Conservation (phyloP, 1,284 basidiomycete species). For the Abortiporus biennis region DNA sequence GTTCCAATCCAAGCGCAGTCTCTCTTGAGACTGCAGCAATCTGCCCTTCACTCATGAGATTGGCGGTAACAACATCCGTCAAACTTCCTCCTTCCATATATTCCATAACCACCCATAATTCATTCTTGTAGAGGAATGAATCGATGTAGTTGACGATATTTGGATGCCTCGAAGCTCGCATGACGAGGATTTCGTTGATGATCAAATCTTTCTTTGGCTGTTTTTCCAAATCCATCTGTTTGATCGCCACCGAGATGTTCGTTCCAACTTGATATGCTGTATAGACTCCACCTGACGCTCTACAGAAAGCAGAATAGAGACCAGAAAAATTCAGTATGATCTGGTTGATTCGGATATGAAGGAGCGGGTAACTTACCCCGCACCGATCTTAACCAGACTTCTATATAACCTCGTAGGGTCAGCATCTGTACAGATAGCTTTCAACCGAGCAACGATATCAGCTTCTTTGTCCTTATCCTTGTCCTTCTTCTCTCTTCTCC, state of each 20-base stretch:
- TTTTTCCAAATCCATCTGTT: constrained; percentile 99
- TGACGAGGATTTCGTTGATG: constrained; percentile 99
- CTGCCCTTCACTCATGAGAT: constrained; percentile 93
- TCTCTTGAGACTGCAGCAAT: constrained; percentile 92
- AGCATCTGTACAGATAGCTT: constrained; percentile 94
- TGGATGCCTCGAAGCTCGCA: constrained; percentile 92
- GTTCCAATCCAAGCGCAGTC: constrained; percentile 86
- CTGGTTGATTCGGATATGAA: too few relatives aligned
- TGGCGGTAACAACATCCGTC: constrained; percentile 95
- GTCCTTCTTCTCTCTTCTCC: constrained; percentile 83
- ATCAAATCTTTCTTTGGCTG: constrained; percentile 99
- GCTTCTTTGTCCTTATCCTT: constrained; percentile 81
- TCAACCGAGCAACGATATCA: constrained; percentile 87
- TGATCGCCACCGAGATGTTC: constrained; percentile 94
- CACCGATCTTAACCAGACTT: constrained; percentile 94
- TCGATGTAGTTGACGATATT: constrained; percentile 99
- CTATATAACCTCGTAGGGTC: constrained; percentile 94
- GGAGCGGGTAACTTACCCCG: constrained; percentile 74
- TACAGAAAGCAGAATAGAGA: constrained; percentile 23
- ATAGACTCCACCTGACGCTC: constrained; percentile 96
- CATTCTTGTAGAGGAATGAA: constrained; percentile 95
- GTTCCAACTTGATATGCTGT: constrained; percentile 96
- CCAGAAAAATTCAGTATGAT: too few relatives aligned
- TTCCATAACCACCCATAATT: constrained; percentile 99
- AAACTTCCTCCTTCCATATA: constrained; percentile 96